Conservation (phyloP, 768 basidiomycete genomes). For the Tulasnella calospora region DNA sequence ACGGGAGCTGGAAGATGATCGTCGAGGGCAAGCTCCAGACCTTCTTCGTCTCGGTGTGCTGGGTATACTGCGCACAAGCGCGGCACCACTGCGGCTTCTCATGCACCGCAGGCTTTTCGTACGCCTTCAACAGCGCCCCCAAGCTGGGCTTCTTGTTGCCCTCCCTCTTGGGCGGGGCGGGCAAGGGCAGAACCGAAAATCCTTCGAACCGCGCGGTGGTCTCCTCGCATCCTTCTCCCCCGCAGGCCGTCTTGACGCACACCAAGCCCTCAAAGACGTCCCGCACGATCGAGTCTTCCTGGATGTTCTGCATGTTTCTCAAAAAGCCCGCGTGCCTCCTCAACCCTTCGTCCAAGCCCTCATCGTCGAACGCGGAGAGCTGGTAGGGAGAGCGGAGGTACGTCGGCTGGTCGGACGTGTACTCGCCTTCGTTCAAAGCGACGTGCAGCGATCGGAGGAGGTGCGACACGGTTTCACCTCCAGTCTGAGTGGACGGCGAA, state of each 20-base stretch:
- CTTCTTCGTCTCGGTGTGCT: not conserved
- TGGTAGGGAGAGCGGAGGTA: constrained; percentile 13
- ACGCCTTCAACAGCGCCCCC: not conserved
- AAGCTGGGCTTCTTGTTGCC: not conserved
- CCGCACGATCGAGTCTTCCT: constrained; percentile 24
- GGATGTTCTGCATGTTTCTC: constrained; percentile 23
- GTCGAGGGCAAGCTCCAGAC: constrained; percentile 23
- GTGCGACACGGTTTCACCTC: not conserved
- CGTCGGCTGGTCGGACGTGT: constrained; percentile 15
- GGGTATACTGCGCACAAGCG: not conserved
- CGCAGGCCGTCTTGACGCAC: not conserved
- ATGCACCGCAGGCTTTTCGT: not conserved
- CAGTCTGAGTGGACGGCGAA: not conserved
- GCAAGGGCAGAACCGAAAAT: constrained; percentile 5
- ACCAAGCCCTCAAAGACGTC: constrained; percentile 20
- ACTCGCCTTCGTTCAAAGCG: constrained; percentile 22
- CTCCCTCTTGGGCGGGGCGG: not conserved
- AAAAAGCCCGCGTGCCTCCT: constrained; percentile 9
- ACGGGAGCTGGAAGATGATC: constrained; percentile 21
- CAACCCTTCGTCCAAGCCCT: not conserved
- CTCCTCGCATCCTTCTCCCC: not conserved
- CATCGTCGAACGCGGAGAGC: not conserved
- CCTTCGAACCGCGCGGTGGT: constrained; percentile 16
- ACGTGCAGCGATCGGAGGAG: constrained; percentile 22
- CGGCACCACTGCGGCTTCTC: not conserved